Evolutionary conservation across 2,329 filamentous ascomycete species (phyloP), one percentile per base, ranked within the genome.

Genomic region (Colletotrichum chlorophyti): DNA sequence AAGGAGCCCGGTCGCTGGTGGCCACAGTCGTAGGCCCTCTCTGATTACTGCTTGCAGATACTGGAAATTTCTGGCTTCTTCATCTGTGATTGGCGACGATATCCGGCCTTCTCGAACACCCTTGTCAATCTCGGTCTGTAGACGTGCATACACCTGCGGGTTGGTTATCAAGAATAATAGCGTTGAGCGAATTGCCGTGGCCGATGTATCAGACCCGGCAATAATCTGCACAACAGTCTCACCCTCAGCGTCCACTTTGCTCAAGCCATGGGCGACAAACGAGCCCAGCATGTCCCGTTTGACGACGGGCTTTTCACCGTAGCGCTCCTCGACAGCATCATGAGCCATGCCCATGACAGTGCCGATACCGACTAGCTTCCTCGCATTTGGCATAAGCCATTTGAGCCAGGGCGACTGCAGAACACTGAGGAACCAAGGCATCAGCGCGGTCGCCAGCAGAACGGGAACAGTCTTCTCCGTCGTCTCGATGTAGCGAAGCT

Each of bases 181-280:
- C 1, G 78, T 83, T 35, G 77, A 73, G 3, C 84, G 78, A 8
- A 87, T 76, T 1, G 78, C 77, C 0, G 81, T 82, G 0, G 84
- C 81, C 0, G 83, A 84, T 8, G 82, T 85, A 58, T 87, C 84
- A 0, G 81, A 82, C 5, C 84, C 84, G 5, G 83, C 83, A 5
- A 83, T 26, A 37, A 73, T 70, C 53, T 74, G 68, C 41, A 71
- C 65, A 10, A 74, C 65, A 0, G 72, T 64, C 58, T 75, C 76
- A 58, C 82, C 78, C 31, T 79, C 71, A 47, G 70, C 70, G 45
- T 74, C 68, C 17, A 65, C 62, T 41, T 65, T 69, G 12, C 63
- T 67, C 19, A 76, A 62, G n/a, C 74, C 74, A 45, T 75, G 70
- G 3, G 65, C 63, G 24, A 74, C 64, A 49, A 75, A 74, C 2